Conservation (phyloP, 208 protist species). For the Vickermania ingenoplastis region DNA sequence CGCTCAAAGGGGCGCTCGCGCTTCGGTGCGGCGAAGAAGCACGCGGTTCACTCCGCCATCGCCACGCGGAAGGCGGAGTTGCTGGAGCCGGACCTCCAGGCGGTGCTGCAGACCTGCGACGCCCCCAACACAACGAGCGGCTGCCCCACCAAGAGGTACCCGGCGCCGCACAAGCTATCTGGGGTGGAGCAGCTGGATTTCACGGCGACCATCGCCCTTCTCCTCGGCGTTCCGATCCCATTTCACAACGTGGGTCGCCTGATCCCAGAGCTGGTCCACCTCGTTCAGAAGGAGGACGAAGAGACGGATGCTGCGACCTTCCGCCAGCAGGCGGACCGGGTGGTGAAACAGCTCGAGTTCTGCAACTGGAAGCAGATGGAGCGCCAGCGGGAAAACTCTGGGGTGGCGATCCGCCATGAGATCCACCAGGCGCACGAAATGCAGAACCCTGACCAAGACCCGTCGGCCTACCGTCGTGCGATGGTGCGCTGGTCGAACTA, state of each 20-base stretch:
- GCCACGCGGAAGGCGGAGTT: neutral
- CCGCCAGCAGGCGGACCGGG: conserved; percentile 17
- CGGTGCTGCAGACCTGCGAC: neutral
- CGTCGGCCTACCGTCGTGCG: neutral
- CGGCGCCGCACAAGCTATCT: conserved; percentile 19
- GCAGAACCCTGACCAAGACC: neutral
- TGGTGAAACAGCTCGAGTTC: conserved; percentile 26
- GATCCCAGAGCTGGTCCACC: conserved; percentile 68
- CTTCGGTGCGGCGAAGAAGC: neutral
- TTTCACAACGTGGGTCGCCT: conserved; percentile 92
- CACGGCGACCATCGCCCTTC: conserved; percentile 84
- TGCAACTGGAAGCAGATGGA: conserved; percentile 48
- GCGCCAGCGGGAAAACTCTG: conserved; percentile 23
- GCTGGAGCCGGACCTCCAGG: neutral
- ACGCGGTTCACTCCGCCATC: neutral
- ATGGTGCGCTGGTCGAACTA: neutral
- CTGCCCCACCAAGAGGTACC: too few relatives aligned
- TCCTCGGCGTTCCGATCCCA: conserved; percentile 92
- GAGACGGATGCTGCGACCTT: neutral
- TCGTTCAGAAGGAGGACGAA: conserved; percentile 9
- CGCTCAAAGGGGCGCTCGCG: neutral
- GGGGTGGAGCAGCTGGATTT: conserved; percentile 92
- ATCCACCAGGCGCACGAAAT: neutral
- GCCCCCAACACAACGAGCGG: neutral
- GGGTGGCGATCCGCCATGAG: conserved; percentile 12